Conservation (phyloP, 495 filamentous ascomycete species). For the Melanomma pulvis-pyrius region DNA sequence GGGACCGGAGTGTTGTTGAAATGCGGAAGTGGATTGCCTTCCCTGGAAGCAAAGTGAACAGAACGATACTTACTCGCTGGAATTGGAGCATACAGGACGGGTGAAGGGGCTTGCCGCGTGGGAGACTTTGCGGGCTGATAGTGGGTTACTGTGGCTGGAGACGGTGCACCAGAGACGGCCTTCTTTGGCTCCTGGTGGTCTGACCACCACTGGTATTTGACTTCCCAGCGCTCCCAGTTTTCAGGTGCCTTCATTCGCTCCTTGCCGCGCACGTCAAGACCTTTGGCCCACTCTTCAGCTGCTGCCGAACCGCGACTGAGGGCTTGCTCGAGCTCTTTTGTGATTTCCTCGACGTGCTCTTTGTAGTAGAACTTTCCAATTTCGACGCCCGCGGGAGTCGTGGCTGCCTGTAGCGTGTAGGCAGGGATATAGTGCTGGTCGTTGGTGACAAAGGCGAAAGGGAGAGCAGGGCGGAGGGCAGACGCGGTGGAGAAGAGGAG, state of each 20-base stretch:
- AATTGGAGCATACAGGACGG: slow-evolving; percentile 24
- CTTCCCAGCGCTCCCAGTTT: slow-evolving; percentile 74
- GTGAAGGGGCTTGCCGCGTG: slow-evolving; percentile 7
- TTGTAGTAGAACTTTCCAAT: slow-evolving; percentile 66
- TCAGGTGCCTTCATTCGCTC: slow-evolving; percentile 57
- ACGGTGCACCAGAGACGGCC: slow-evolving; percentile 47
- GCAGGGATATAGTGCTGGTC: slow-evolving; percentile 58
- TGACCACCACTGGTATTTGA: slow-evolving; percentile 38
- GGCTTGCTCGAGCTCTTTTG: slow-evolving; percentile 59
- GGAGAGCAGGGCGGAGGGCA: slow-evolving; percentile 61
- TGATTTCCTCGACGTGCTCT: slow-evolving; percentile 58
- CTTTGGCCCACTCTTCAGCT: slow-evolving; percentile 74
- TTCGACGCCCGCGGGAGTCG: slow-evolving; percentile 51
- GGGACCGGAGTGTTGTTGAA: slow-evolving; percentile 15
- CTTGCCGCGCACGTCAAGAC: slow-evolving; percentile 63
- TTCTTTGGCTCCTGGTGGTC: slow-evolving; percentile 33
- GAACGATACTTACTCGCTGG: slow-evolving; percentile 26
- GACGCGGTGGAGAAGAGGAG: slow-evolving; percentile 62
- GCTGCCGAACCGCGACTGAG: slow-evolving; percentile 61
- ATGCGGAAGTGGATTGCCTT: background rate
- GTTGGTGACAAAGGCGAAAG: slow-evolving; percentile 64
- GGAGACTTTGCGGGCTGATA: slow-evolving; percentile 22
- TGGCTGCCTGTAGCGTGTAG: slow-evolving; percentile 53
- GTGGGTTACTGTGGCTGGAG: slow-evolving; percentile 39
- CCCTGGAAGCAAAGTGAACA: background rate